Evolutionary conservation across 805 yeast species (phyloP).

Genomic region (Saccharomycopsis guyanensis): DNA sequence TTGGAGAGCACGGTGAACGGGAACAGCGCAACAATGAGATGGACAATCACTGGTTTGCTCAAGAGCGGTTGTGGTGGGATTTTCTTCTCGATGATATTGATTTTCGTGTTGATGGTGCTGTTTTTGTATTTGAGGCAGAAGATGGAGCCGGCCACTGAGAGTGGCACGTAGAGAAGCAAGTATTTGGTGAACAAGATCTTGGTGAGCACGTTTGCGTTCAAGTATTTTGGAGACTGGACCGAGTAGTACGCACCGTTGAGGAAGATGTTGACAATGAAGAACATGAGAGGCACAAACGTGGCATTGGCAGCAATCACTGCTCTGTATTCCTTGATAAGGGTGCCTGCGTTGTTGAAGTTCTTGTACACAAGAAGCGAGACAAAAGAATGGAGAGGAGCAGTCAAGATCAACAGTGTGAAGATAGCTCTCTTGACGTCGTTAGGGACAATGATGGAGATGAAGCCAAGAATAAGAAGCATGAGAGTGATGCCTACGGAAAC

Average conservation of each 20-base stretch:
- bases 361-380: conserved; percentile 15
- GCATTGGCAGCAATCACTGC: conserved; percentile 20
- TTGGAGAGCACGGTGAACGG: conserved; percentile 26
- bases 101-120: conserved; percentile 5
- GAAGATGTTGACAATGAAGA: conserved; percentile 13
- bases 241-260: conserved; percentile 22
- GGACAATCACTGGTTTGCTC: conserved; percentile 24
- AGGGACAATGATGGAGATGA: conserved; percentile 8
- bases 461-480: conserved; percentile 2
- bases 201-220: conserved; percentile 11
- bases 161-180: conserved; percentile 11
- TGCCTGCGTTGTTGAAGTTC: conserved; percentile 4
- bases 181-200: conserved; percentile 16
- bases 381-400: conserved; percentile 17
- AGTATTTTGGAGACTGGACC: conserved; percentile 24
- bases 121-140: conserved; percentile 6
- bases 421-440: conserved; percentile 9
- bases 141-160: conserved; percentile 18
- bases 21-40: conserved; percentile 26
- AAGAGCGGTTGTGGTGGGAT: conserved; percentile 23
- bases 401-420: conserved; percentile 3
- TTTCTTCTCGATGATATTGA: conserved; percentile 23
- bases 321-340: conserved; percentile 3
- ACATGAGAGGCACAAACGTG: conserved; percentile 22
- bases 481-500: background rate